Evolutionary conservation across 345 rosid genomes (phyloP).

Genomic region (Citrus glauca): DNA sequence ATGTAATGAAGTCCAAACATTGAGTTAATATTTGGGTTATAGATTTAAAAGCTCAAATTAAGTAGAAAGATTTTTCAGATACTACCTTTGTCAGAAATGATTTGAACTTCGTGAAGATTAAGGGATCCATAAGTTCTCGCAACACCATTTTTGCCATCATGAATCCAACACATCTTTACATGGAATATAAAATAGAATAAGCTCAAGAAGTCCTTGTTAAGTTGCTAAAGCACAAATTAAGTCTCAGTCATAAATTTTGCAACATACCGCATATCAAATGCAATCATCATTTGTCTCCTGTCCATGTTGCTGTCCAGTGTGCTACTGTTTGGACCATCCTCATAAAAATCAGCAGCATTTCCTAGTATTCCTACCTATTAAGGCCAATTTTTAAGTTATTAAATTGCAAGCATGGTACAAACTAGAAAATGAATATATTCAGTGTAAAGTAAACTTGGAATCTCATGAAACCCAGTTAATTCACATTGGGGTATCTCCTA

Average conservation of each 20-base stretch:
- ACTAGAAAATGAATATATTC: not conserved
- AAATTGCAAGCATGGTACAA: not conserved
- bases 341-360: conserved; percentile 86
- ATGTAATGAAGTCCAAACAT: not conserved
- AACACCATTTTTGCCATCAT: conserved; percentile 99
- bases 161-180: conserved; percentile 81
- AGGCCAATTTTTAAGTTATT: not conserved
- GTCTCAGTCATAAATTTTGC: not conserved
- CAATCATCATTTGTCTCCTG: conserved; percentile 93
- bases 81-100: conserved; percentile 75
- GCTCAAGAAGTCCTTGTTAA: conserved; percentile 11
- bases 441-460: not conserved
- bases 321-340: conserved; percentile 48
- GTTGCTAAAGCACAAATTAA: not conserved
- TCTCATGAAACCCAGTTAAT: not conserved
- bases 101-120: conserved; percentile 68
- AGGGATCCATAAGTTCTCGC: conserved; percentile 88
- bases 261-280: conserved; percentile 89
- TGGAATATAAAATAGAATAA: conserved; percentile 18
- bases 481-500: not conserved
- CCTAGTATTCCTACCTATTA: conserved; percentile 85
- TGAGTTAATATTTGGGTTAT: not conserved
- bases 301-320: conserved; percentile 46
- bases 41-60: not conserved
- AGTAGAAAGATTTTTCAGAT: not conserved